These are phyloP conservation scores for Saccharomycopsis capsularis DNA, from an alignment of 805 yeast genomes.

Conservation along the genomic window DNA sequence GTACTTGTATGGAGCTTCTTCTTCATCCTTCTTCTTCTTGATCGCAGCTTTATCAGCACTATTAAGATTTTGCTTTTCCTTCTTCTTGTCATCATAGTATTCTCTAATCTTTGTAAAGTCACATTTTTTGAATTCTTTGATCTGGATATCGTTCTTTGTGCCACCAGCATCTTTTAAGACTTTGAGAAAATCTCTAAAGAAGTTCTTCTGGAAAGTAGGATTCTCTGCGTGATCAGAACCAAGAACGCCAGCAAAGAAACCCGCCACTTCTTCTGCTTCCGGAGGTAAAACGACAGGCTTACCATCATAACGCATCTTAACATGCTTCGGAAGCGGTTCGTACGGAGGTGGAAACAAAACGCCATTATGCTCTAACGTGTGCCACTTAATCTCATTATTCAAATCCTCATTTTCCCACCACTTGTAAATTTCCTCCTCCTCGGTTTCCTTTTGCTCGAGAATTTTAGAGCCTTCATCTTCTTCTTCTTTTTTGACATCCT, in stretches of 20 bases:
- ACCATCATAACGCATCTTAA: slow-evolving; percentile 70
- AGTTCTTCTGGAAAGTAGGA: slow-evolving; percentile 79
- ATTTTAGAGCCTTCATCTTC: slow-evolving; percentile 22
- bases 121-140: slow-evolving; percentile 56
- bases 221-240: slow-evolving; percentile 86
- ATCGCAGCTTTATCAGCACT: slow-evolving; percentile 68
- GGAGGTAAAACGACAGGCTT: slow-evolving; percentile 66
- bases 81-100: slow-evolving; percentile 61
- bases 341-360: slow-evolving; percentile 91
- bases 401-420: slow-evolving; percentile 82
- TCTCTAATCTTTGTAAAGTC: slow-evolving; percentile 73
- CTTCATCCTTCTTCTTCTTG: slow-evolving; percentile 63
- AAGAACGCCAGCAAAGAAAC: slow-evolving; percentile 83
- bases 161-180: slow-evolving; percentile 72
- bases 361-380: slow-evolving; percentile 78
- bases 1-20: slow-evolving; percentile 74
- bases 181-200: slow-evolving; percentile 67
- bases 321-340: slow-evolving; percentile 73
- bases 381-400: slow-evolving; percentile 81
- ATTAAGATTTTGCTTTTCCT: slow-evolving; percentile 62
- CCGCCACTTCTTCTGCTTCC: slow-evolving; percentile 94
- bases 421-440: slow-evolving; percentile 57
- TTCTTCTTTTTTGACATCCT: slow-evolving; percentile 20
- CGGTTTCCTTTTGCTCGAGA: slow-evolving; percentile 30
- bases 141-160: slow-evolving; percentile 36